Evolutionary conservation across 208 protist species (phyloP), one percentile per base, ranked within the genome.

Genomic region (Leishmania tropica): DNA sequence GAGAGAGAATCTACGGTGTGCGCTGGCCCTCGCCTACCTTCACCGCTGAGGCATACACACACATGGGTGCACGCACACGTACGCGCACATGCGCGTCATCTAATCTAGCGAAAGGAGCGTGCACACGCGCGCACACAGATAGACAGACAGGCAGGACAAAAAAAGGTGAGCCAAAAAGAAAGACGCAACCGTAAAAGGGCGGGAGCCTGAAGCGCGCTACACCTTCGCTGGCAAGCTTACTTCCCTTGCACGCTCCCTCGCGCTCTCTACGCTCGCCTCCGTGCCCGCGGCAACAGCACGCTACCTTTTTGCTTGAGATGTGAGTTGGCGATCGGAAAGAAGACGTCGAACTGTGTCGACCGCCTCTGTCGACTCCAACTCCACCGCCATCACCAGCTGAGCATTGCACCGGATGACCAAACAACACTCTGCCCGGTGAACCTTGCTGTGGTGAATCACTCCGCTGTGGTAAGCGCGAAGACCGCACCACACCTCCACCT

Each of bases 321-420:
- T 64, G 47, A 10, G 51, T 40, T 51, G 19, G 75, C 54, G 75
- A 48, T 42, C 17, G 11, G 56, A 28, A 48, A 78, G 75, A 42
- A 85, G 67, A 35, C 48, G 77, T 21, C 51, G 42, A 15, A 79
- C 54, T 2, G 48, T 19, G n/a, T 68, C 75, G 64, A 92, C 81
- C 10, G 90, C 88, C 74, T 83, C 85, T 24, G 65, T 76, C 31
- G 88, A 87, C 76, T 95, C 84, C 85, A 93, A 85, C 80, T 95
- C 92, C 35, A 92, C 83, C 19, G 89, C 87, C 19, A 85, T 82
- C 56, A 95, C 88, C 47, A 92, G 73, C 51, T 88, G 71, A 3
- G 82, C 67, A 42, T 89, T 86, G 85, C 87, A 87, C 62, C 84
- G 76, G 15, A 95, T 56, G 60, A 93, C 88, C 47, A 95, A 53